Evolutionary conservation across 768 basidiomycete genomes (phyloP).

Genomic region (Cyclocybe aegerita): DNA sequence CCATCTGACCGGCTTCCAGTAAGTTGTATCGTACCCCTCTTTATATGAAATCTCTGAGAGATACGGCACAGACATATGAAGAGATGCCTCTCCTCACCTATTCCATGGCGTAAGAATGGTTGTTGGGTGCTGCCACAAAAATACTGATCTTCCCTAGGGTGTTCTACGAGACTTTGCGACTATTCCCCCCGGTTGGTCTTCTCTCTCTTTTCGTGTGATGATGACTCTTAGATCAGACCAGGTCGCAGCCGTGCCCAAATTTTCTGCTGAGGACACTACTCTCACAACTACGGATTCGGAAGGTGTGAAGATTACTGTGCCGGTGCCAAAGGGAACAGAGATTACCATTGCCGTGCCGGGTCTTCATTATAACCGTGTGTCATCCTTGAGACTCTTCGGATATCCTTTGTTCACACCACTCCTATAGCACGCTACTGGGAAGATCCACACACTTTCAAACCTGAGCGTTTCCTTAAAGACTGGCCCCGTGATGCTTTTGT

Average conservation of each 20-base stretch:
- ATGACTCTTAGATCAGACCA: slow-evolving; percentile 13
- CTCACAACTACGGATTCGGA: slow-evolving; percentile 29
- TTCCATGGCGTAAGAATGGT: slow-evolving; percentile 34
- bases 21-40: slow-evolving; percentile 1
- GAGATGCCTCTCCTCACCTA: slow-evolving; percentile 38
- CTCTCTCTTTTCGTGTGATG: background rate
- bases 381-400: background rate
- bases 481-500: slow-evolving; percentile 55
- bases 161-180: slow-evolving; percentile 48
- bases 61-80: slow-evolving; percentile 32
- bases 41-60: background rate
- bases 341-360: slow-evolving; percentile 37
- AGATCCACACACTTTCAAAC: slow-evolving; percentile 41
- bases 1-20: slow-evolving; percentile 26
- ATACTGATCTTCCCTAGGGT: slow-evolving; percentile 28
- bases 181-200: slow-evolving; percentile 44
- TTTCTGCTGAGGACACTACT: slow-evolving; percentile 45
- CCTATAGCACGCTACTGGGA: slow-evolving; percentile 47
- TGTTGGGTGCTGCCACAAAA: background rate
- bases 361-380: slow-evolving; percentile 52
- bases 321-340: slow-evolving; percentile 41
- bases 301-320: slow-evolving; percentile 38
- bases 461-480: slow-evolving; percentile 48
- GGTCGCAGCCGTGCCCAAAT: slow-evolving; percentile 44
- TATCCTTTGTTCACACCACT: background rate